phyloP scores from a whole-genome alignment of 2,329 filamentous ascomycete genomes.

The Botrytis porri region DNA sequence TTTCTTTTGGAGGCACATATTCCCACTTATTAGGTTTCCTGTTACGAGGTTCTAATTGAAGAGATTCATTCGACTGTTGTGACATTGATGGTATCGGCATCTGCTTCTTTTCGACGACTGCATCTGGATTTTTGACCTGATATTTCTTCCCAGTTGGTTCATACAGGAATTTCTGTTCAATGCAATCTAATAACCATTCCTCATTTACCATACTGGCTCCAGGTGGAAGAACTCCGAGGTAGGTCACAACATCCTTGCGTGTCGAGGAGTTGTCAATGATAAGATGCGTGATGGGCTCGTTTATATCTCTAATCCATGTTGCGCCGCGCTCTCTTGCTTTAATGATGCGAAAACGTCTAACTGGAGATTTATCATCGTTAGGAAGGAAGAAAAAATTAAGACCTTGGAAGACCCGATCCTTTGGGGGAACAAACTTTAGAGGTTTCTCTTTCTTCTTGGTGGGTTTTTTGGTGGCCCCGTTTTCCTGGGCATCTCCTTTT shows the following conservation, averaged over 20 bases:
- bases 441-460: constrained; percentile 47
- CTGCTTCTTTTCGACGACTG: constrained; percentile 7
- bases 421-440: constrained; percentile 49
- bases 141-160: constrained; percentile 60
- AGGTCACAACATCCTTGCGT: constrained; percentile 60
- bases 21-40: constrained; percentile 39
- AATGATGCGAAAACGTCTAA: constrained; percentile 67
- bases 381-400: constrained; percentile 77
- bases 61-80: constrained; percentile 32
- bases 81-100: background rate
- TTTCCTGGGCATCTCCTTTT: constrained; percentile 19
- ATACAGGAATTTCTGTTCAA: constrained; percentile 55
- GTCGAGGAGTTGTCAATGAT: constrained; percentile 69
- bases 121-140: constrained; percentile 40
- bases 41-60: constrained; percentile 50
- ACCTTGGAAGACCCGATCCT: constrained; percentile 56
- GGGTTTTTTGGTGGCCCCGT: constrained; percentile 12
- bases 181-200: constrained; percentile 66
- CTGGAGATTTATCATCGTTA: constrained; percentile 68
- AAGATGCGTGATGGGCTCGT: constrained; percentile 65
- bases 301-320: constrained; percentile 60
- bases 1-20: constrained; percentile 41
- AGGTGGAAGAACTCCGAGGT: constrained; percentile 45
- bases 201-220: constrained; percentile 62
- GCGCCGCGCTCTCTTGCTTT: constrained; percentile 76